These are phyloP conservation scores for Pseudevernia furfuracea DNA, from an alignment of 495 filamentous ascomycete genomes.

Conservation along the genomic window DNA sequence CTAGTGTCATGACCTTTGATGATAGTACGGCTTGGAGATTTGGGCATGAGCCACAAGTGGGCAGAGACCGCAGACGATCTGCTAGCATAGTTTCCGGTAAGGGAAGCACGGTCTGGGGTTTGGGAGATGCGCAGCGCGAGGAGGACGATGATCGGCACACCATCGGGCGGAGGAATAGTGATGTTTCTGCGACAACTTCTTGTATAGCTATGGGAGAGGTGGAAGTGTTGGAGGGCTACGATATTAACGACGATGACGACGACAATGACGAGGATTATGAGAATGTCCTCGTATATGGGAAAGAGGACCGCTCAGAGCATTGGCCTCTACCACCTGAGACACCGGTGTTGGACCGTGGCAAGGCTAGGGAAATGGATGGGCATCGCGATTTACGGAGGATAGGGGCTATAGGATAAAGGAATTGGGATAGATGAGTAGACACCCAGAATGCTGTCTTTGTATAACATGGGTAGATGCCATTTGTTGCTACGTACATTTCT, in stretches of 20 bases:
- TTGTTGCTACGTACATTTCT: not conserved
- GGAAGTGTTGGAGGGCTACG: not conserved
- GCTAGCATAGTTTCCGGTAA: constrained; percentile 4
- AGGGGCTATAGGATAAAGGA: not conserved
- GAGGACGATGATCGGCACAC: not conserved
- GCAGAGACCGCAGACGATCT: not conserved
- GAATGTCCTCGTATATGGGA: not conserved
- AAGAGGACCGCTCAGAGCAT: not conserved
- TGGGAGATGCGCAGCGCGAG: not conserved
- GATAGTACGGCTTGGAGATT: not conserved
- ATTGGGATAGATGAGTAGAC: not conserved
- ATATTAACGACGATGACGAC: not conserved
- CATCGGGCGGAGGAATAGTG: not conserved
- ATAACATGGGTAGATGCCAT: not conserved
- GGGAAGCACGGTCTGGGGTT: constrained; percentile 15
- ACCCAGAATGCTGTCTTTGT: not conserved
- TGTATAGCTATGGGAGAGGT: not conserved
- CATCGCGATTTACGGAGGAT: not conserved
- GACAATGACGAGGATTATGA: not conserved
- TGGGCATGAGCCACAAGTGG: not conserved
- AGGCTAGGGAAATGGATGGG: not conserved
- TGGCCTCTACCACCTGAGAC: not conserved
- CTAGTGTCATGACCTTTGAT: not conserved
- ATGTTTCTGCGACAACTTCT: not conserved
- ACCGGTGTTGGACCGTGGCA: not conserved